A percentile compares a stretch with the other conserved stretches of the same genome.
Conservation (phyloP, 257 asterid genomes). For the Sherardia arvensis region DNA sequence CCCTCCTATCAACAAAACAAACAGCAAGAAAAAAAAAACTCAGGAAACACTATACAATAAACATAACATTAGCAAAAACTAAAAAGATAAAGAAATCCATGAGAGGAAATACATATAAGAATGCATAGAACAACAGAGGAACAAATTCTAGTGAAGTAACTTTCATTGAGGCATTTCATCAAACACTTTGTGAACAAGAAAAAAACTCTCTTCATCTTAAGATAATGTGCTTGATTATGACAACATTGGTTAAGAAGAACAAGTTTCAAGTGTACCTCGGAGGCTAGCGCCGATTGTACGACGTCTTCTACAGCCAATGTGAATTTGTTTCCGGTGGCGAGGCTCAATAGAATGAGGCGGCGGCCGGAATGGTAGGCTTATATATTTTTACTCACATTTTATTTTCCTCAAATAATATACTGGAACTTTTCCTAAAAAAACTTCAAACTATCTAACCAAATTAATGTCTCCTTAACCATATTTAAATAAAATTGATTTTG, state of each 20-base stretch:
- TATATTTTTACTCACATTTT: background rate
- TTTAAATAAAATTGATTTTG: too few relatives aligned
- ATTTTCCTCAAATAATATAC: background rate
- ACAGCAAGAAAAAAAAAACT: background rate
- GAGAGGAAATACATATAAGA: background rate
- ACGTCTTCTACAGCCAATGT: background rate
- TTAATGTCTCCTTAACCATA: too few relatives aligned
- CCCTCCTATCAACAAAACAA: constrained; percentile 3
- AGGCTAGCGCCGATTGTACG: background rate
- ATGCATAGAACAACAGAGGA: background rate
- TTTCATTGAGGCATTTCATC: constrained; percentile 4
- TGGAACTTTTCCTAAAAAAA: too few relatives aligned
- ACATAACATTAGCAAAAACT: background rate
- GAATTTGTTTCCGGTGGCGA: background rate
- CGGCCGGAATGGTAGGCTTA: too few relatives aligned
- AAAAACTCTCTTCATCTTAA: background rate
- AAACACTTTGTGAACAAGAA: background rate
- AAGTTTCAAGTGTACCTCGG: background rate
- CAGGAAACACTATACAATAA: background rate
- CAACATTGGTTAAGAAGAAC: background rate
- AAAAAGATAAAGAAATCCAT: background rate
- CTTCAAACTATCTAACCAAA: too few relatives aligned
- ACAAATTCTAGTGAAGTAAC: background rate
- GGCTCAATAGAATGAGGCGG: background rate
- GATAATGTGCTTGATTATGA: background rate